Base-by-base conservation (phyloP, 2,329 filamentous ascomycete species). In the Paracoccidioides brasiliensis region DNA sequence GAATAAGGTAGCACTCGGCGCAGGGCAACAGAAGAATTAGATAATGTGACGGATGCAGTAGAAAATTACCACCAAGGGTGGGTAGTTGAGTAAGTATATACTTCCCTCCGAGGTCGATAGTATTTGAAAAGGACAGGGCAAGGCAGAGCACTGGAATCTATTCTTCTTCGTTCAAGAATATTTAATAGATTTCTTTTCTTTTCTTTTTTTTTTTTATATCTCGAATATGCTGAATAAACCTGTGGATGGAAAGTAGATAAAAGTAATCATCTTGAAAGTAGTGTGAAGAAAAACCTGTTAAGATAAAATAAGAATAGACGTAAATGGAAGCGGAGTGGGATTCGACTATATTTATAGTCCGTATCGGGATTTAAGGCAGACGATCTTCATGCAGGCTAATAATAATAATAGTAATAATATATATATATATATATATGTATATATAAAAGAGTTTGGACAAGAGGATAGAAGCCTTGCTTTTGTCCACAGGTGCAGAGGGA, bases 291-390 rank as follows among this genome's bases (percentile, higher is more conserved):
- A 22, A 22, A 22, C 22, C 2, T 41, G 32, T 42, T 10, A 42
- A 15, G 10, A 42, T 52, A 41, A 52, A 41, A 42, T 30, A 52
- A n/a, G 49, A 32, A 28, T 15, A 5, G 38, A 28, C 10, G 42
- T 44, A 41, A 2, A n/a, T 32, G 33, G 14, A 3, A 42, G 28
- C 37, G 38, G 42, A 15, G 49, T 30, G 12, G 49, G 38, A 32
- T 52, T 41, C 32, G 49, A 52, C 22, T 32, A 52, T 52, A 52
- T 42, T 52, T 52, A 52, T 52, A 52, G 49, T 41, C 38, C 33
- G 22, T 28, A 15, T 10, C 5, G 35, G 22, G 42, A 32, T 52
- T 52, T 22, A 38, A 52, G 15, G 49, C 32, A 42, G 49, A 49
- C 32, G 22, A 9, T 6, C 22, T 15, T 37, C 32, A 52, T 42